These are phyloP conservation scores for Clonostachys sp. DNA, from an alignment of 2,329 filamentous ascomycete species.

Conservation along the genomic window DNA sequence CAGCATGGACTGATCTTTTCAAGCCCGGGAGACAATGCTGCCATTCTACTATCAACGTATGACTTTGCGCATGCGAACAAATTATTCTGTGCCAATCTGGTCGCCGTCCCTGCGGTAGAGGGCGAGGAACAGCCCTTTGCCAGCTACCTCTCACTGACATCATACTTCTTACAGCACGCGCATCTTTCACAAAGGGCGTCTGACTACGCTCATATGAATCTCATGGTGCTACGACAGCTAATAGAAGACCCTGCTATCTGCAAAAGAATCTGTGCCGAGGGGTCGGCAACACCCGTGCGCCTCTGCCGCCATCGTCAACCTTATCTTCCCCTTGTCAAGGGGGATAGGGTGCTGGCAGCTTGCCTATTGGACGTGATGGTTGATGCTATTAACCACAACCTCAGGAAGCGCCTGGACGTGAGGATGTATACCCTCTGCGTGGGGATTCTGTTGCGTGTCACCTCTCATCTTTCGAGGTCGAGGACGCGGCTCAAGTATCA, in stretches of 20 bases:
- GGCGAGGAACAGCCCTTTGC: constrained; percentile 70
- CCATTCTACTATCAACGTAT: constrained; percentile 79
- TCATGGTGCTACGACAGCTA: constrained; percentile 81
- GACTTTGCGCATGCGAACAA: constrained; percentile 96
- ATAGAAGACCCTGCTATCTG: constrained; percentile 80
- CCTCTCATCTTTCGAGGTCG: constrained; percentile 79
- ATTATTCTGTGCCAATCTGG: constrained; percentile 82
- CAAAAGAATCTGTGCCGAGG: constrained; percentile 79
- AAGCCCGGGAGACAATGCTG: constrained; percentile 75
- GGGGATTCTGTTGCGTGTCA: constrained; percentile 74
- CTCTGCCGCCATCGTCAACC: constrained; percentile 88
- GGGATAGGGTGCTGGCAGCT: constrained; percentile 69
- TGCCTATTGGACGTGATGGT: constrained; percentile 82
- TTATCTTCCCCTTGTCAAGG: constrained; percentile 69
- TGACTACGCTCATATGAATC: constrained; percentile 78
- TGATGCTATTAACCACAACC: constrained; percentile 90
- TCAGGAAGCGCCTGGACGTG: constrained; percentile 79
- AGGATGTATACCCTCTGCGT: constrained; percentile 79
- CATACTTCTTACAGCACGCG: constrained; percentile 90
- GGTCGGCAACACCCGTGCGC: constrained; percentile 69
- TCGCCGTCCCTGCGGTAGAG: constrained; percentile 60
- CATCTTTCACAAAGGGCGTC: constrained; percentile 75
- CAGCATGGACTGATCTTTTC: constrained; percentile 2
- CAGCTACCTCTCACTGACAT: constrained; percentile 80
- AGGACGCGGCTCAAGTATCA: constrained; percentile 82